These are phyloP conservation scores for Ophiostoma novo-ulmi DNA, from an alignment of 2,329 filamentous ascomycete genomes.

Conservation along the genomic window DNA sequence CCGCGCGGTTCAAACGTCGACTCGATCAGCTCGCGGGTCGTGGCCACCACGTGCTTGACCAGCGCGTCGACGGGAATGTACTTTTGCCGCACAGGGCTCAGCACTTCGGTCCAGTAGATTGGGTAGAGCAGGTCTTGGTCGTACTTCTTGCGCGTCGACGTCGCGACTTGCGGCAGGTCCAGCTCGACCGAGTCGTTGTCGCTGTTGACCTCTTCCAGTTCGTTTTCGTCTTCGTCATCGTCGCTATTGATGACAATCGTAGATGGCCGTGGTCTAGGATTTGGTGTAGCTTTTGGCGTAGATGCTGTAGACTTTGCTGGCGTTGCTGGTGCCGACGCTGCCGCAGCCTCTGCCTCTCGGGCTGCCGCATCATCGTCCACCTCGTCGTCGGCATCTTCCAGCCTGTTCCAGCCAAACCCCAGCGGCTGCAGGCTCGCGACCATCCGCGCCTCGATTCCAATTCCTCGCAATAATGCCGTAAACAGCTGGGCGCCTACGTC, in stretches of 20 bases:
- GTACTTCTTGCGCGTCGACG: slow-evolving; percentile 37
- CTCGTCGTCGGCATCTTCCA: slow-evolving; percentile 65
- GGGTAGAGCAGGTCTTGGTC: slow-evolving; percentile 77
- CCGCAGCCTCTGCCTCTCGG: slow-evolving; percentile 16
- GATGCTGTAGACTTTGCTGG: not conserved
- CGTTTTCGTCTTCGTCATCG: slow-evolving; percentile 35
- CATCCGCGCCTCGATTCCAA: slow-evolving; percentile 78
- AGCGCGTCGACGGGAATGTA: slow-evolving; percentile 75
- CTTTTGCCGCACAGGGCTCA: slow-evolving; percentile 74
- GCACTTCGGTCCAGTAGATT: slow-evolving; percentile 87
- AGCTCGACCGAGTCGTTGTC: slow-evolving; percentile 58
- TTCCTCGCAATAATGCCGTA: slow-evolving; percentile 71
- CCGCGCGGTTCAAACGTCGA: slow-evolving; percentile 75
- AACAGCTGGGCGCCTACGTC: slow-evolving; percentile 89
- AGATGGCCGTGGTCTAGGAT: not conserved
- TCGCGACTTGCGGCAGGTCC: slow-evolving; percentile 40
- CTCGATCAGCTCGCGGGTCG: slow-evolving; percentile 65
- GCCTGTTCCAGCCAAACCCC: slow-evolving; percentile 86
- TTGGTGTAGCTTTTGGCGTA: not conserved
- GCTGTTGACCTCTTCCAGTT: slow-evolving; percentile 48
- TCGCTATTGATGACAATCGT: not conserved
- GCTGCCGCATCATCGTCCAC: slow-evolving; percentile 33
- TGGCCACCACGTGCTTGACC: slow-evolving; percentile 63
- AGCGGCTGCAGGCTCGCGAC: slow-evolving; percentile 78
- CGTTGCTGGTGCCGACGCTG: not conserved